Conservation (phyloP, 306 rosid genomes). For the Echinosophora koreensis region DNA sequence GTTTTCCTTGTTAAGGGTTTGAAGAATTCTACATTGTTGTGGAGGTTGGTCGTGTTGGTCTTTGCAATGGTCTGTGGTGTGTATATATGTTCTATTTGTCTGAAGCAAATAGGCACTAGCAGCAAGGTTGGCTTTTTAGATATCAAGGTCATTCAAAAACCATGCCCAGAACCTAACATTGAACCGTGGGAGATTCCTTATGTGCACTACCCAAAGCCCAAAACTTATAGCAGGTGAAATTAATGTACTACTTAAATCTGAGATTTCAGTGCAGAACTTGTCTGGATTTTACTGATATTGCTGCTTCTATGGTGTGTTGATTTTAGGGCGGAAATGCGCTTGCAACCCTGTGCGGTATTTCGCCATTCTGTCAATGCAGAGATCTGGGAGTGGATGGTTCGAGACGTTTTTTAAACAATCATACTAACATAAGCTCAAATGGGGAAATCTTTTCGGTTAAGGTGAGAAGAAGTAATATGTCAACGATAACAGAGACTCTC, state of each 20-base stretch:
- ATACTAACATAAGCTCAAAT: conserved; percentile 91
- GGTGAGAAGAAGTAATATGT: conserved; percentile 82
- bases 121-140: conserved; percentile 60
- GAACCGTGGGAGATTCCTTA: conserved; percentile 76
- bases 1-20: conserved; percentile 62
- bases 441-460: conserved; percentile 96
- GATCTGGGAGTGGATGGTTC: conserved; percentile 99
- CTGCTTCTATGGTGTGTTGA: conserved; percentile 29
- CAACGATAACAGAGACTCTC: conserved; percentile 86
- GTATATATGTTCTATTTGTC: conserved; percentile 88
- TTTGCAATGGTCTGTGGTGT: conserved; percentile 92
- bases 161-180: conserved; percentile 75
- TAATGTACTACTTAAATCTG: conserved; percentile 19
- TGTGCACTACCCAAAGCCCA: conserved; percentile 87
- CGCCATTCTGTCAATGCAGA: conserved; percentile 92
- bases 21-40: conserved; percentile 78
- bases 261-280: conserved; percentile 32
- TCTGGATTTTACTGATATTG: conserved; percentile 45
- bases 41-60: conserved; percentile 78
- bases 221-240: conserved; percentile 83
- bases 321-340: conserved; percentile 84
- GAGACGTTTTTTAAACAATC: conserved; percentile 94
- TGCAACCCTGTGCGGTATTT: conserved; percentile 91
- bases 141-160: conserved; percentile 62
- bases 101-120: conserved; percentile 77